phyloP scores from a whole-genome alignment of 768 basidiomycete species.

The Macrolepiota albuminosa region DNA sequence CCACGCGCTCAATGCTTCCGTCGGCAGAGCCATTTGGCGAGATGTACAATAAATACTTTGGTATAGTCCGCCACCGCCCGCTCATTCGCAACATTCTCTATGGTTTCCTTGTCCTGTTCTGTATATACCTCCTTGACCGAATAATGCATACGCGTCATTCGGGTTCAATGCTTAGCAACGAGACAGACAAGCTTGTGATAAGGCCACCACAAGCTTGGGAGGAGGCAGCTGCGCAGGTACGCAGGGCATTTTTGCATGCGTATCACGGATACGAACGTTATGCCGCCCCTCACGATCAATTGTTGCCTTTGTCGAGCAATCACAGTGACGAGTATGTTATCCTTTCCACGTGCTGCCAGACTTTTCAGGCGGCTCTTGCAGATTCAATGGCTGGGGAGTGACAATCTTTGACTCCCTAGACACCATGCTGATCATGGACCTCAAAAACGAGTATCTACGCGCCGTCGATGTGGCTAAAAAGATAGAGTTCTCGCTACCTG shows the following conservation, averaged over 20 bases:
- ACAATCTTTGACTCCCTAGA: constrained; percentile 81
- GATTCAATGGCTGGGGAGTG: constrained; percentile 80
- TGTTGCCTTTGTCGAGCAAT: constrained; percentile 46
- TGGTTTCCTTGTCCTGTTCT: constrained; percentile 20
- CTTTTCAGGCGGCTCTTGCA: constrained; percentile 19
- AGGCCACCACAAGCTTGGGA: constrained; percentile 40
- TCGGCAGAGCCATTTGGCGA: constrained; percentile 6
- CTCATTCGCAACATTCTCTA: constrained; percentile 27
- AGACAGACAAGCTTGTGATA: constrained; percentile 7
- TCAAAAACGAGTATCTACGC: constrained; percentile 63
- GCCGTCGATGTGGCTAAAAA: constrained; percentile 51
- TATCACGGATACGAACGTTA: constrained; percentile 61
- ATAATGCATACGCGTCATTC: constrained; percentile 7
- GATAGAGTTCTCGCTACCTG: constrained; percentile 43
- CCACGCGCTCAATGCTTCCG: constrained; percentile 2
- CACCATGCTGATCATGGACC: constrained; percentile 78
- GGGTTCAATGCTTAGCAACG: constrained; percentile 3
- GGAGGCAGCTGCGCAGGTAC: constrained; percentile 50
- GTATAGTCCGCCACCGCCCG: constrained; percentile 20
- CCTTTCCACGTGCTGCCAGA: background rate
- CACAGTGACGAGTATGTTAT: constrained; percentile 45
- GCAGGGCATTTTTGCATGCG: constrained; percentile 59
- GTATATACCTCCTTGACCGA: constrained; percentile 24
- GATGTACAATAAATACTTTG: constrained; percentile 11
- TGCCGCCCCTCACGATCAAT: constrained; percentile 62